Base-by-base conservation (phyloP, 2,329 filamentous ascomycete genomes). In the Bipolaris zeicola region DNA sequence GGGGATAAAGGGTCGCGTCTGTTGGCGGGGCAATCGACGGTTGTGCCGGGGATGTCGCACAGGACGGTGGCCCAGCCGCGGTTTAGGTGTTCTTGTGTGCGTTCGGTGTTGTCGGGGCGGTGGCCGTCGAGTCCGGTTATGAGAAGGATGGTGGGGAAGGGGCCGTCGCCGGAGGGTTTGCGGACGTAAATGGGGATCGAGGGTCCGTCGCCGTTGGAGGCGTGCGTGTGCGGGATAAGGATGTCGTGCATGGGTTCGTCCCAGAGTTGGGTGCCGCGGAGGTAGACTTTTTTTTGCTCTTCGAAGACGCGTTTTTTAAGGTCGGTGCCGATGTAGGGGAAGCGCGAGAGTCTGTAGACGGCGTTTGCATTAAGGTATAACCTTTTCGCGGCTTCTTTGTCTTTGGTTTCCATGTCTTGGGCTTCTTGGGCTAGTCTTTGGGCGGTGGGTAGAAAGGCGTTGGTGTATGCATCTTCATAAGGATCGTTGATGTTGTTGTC, bases 331-430 rank as follows among this genome's bases (percentile, higher is more conserved):
- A 80, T 80, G 31, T 79, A 80, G 1, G 89, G 89, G 69, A 92
- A 91, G 13, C 89, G 83, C 0, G 89, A 84, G 59, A 92, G 89
- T 46, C 89, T 82, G 70, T 88, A 87, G 6, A 92, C 80, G n/a
- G 87, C 85, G 20, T 88, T 89, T 5, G 87, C 87, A 20, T 89
- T 85, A n/a, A 90, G 80, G 70, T 87, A 90, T 2, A 88, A 74
- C 11, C 81, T 81, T 2, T 83, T 84, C 0, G 88, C 87, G 24
- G 78, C 76, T 18, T 79, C 77, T 16, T 70, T 73, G 54, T 87
- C 77, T 1, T 41, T 46, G n/a, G 24, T 45, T 16, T 61, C 62
- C 18, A 50, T 39, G 0, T 60, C 53, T 42, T 57, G 26, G 18
- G 83, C 89, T 50, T 80, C 71, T 1, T 72, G 65, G 3, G 83